Evolutionary conservation across 371 early-diverging fungal genomes (phyloP), one percentile per base, ranked within the genome.

Genomic region (Caulochytrium protostelioides): DNA sequence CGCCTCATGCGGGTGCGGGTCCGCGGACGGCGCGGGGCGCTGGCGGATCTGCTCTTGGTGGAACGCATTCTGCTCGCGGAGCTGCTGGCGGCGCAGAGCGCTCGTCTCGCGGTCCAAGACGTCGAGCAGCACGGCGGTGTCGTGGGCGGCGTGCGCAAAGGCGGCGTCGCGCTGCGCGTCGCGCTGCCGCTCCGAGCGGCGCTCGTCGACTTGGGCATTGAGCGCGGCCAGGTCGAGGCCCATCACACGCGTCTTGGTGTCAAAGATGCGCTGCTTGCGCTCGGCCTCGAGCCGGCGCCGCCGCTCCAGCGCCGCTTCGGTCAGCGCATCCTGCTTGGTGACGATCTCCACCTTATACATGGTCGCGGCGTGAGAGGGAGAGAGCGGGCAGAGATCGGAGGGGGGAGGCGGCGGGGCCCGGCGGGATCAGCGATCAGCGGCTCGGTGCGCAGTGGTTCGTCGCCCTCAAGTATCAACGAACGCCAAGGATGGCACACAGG

Each of bases 281-380:
- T 65, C 66, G 34, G 49, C 52, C 28, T 65, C 64, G 8, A 60
- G 42, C 18, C 49, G 46, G 29, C 49, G 46, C 6, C 63, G 41
- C 6, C 66, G 44, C 25, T 31, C 15, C 25, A 62, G 57, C 10
- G 63, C 63, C 8, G 51, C 54, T 12, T 57, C 42, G 38, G 59
- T 47, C 16, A 58, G 37, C 7, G 28, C 41, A 32, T 61, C 62
- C n/a, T n/a, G n/a, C n/a, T n/a, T n/a, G 14, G 44, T 28, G 4
- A 45, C 48, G 22, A 60, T 55, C 39, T 62, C 65, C 36, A 62
- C 58, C 28, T 54, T 55, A 52, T 60, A 65, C 63, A 65, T 65
- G 20, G 10, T 37, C 7, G 30, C 14, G n/a, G n/a, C n/a, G n/a
- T n/a, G n/a, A n/a, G n/a, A n/a, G n/a, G n/a, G n/a, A n/a, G n/a